Conservation (phyloP, 2,329 filamentous ascomycete species). For the Shiraia bambusicola region DNA sequence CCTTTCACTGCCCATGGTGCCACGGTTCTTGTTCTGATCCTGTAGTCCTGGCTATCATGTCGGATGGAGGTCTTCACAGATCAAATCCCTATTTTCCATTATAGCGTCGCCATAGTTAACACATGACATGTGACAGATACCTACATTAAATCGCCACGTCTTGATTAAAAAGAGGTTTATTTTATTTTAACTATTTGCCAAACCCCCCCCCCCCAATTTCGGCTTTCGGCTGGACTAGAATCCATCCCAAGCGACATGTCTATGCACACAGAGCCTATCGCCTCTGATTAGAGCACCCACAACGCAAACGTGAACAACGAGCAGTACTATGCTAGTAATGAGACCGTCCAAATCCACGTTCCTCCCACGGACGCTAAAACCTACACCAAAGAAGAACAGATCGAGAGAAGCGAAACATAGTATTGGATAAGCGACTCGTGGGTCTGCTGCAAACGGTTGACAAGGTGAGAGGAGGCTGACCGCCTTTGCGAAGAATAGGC, state of each 20-base stretch:
- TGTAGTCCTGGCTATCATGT: too few relatives aligned
- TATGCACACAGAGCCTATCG: slow-evolving; percentile 38
- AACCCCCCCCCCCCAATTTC: not conserved
- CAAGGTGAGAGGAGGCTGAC: slow-evolving; percentile 67
- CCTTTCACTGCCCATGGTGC: too few relatives aligned
- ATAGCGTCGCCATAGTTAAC: too few relatives aligned
- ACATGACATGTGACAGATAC: too few relatives aligned
- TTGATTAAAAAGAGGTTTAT: slow-evolving; percentile 10
- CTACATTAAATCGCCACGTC: too few relatives aligned
- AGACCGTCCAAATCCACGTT: slow-evolving; percentile 34
- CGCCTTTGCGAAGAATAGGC: slow-evolving; percentile 69
- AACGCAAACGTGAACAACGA: slow-evolving; percentile 51
- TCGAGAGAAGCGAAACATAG: slow-evolving; percentile 70
- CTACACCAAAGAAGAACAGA: slow-evolving; percentile 40
- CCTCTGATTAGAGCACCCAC: slow-evolving; percentile 42
- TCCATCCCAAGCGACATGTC: slow-evolving; percentile 20
- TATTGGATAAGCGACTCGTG: slow-evolving; percentile 66
- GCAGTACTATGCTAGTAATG: slow-evolving; percentile 46
- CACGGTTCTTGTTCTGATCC: too few relatives aligned
- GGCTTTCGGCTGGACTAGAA: slow-evolving; percentile 2
- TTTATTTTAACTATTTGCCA: too few relatives aligned
- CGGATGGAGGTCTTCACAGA: too few relatives aligned
- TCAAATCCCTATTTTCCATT: too few relatives aligned
- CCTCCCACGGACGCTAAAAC: slow-evolving; percentile 14
- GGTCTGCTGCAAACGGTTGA: slow-evolving; percentile 68